Conservation (phyloP, 176 grass and related monocot genomes). For the Luzula sylvatica region DNA sequence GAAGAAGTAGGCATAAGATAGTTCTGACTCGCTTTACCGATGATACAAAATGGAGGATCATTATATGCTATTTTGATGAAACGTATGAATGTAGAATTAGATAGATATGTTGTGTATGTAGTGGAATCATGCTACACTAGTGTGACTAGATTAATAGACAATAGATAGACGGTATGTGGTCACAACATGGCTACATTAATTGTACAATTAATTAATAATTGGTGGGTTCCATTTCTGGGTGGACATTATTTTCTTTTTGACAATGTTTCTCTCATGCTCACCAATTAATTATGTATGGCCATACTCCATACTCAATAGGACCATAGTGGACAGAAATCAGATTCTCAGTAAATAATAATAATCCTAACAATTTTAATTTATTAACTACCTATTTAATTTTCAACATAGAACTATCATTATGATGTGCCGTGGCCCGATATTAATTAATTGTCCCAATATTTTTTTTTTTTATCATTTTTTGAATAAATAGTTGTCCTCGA, state of each 20-base stretch:
- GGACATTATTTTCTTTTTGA: constrained; percentile 19
- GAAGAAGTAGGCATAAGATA: too few relatives aligned
- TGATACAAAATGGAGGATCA: too few relatives aligned
- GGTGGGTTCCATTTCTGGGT: constrained; percentile 3
- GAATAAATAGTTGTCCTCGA: too few relatives aligned
- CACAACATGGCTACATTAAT: constrained; percentile 14
- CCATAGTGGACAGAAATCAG: constrained; percentile 20
- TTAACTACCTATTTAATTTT: constrained; percentile 8
- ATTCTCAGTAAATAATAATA: constrained; percentile 11
- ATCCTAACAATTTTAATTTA: neutral
- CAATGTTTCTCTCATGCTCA: constrained; percentile 1
- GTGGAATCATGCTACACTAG: constrained; percentile 1
- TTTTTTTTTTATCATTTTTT: too few relatives aligned
- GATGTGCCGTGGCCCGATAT: neutral
- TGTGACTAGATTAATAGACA: constrained; percentile 2
- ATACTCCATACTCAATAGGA: too few relatives aligned
- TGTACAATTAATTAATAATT: constrained; percentile 11
- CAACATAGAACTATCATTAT: constrained; percentile 1
- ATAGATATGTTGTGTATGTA: neutral
- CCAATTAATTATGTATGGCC: too few relatives aligned
- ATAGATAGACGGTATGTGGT: neutral
- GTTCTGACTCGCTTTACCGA: too few relatives aligned
- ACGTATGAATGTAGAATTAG: too few relatives aligned
- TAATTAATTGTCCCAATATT: constrained; percentile 4
- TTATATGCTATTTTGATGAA: too few relatives aligned